Conservation (phyloP, 2,329 filamentous ascomycete genomes). For the Pseudomassariella vexata region DNA sequence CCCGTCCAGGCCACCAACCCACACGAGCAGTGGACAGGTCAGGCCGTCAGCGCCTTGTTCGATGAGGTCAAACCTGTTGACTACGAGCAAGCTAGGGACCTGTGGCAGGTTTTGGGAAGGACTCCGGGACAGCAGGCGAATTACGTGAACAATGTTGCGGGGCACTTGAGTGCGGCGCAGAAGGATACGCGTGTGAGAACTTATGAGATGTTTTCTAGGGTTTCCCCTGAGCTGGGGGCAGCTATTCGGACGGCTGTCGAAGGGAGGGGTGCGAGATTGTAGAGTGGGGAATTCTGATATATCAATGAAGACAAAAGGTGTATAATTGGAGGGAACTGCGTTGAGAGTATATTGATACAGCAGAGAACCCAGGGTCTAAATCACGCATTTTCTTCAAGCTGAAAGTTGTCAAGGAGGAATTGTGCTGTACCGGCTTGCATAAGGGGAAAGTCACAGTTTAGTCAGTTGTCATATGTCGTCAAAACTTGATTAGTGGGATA, state of each 20-base stretch:
- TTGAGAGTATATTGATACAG: too few species aligned
- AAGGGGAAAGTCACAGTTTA: too few species aligned
- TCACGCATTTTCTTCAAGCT: too few species aligned
- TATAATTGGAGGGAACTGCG: too few species aligned
- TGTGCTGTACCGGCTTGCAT: too few species aligned
- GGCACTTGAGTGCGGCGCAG: conserved; percentile 48
- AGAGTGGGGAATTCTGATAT: too few species aligned
- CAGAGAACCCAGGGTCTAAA: too few species aligned
- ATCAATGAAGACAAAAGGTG: too few species aligned
- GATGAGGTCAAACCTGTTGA: conserved; percentile 41
- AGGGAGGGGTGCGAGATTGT: conserved; percentile 20
- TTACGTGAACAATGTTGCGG: conserved; percentile 54
- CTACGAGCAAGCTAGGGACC: conserved; percentile 31
- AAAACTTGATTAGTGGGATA: too few species aligned
- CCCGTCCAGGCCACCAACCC: conserved; percentile 31
- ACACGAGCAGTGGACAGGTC: conserved; percentile 43
- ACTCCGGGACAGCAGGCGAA: conserved; percentile 54
- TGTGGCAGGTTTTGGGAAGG: conserved; percentile 44
- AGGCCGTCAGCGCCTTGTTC: conserved; percentile 36
- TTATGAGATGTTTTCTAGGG: conserved; percentile 54
- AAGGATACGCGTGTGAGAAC: conserved; percentile 50
- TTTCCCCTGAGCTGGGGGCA: conserved; percentile 47
- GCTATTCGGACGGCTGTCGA: conserved; percentile 50
- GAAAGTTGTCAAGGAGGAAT: too few species aligned
- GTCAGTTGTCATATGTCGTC: too few species aligned